phyloP scores from a whole-genome alignment of 176 grass and related monocot genomes.

The Oryza longistaminata region DNA sequence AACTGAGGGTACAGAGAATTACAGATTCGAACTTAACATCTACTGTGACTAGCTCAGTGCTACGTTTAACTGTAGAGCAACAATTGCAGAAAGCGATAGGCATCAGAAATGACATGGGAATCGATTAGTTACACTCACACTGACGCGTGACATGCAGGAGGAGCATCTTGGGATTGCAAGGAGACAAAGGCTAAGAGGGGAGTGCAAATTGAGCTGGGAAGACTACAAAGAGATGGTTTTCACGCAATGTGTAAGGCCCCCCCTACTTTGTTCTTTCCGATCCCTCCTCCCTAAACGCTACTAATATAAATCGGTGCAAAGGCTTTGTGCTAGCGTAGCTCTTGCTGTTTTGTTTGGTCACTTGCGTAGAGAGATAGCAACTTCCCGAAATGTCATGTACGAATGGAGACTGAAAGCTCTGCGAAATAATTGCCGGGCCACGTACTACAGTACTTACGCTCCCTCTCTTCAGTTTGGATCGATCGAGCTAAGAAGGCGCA shows the following conservation, averaged over 20 bases:
- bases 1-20: slow-evolving; percentile 53
- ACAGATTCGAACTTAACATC: background rate
- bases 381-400: slow-evolving; percentile 33
- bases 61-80: background rate
- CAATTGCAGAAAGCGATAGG: background rate
- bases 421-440: slow-evolving; percentile 33
- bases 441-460: background rate
- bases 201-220: slow-evolving; percentile 75
- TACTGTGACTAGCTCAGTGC: background rate
- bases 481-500: background rate
- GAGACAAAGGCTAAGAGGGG: slow-evolving; percentile 57
- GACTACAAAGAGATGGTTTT: slow-evolving; percentile 99
- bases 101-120: slow-evolving; percentile 22
- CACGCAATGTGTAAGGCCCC: slow-evolving; percentile 83
- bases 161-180: slow-evolving; percentile 74
- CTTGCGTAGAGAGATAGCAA: slow-evolving; percentile 39
- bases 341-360: slow-evolving; percentile 28
- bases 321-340: background rate
- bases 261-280: slow-evolving; percentile 38
- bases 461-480: background rate
- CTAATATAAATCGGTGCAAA: slow-evolving; percentile 35
- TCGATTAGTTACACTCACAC: background rate
- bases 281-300: background rate
- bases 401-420: slow-evolving; percentile 21
- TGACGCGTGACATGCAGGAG: slow-evolving; percentile 50